Conservation (phyloP, 768 basidiomycete species). For the Phlebiopsis flavidoalba region DNA sequence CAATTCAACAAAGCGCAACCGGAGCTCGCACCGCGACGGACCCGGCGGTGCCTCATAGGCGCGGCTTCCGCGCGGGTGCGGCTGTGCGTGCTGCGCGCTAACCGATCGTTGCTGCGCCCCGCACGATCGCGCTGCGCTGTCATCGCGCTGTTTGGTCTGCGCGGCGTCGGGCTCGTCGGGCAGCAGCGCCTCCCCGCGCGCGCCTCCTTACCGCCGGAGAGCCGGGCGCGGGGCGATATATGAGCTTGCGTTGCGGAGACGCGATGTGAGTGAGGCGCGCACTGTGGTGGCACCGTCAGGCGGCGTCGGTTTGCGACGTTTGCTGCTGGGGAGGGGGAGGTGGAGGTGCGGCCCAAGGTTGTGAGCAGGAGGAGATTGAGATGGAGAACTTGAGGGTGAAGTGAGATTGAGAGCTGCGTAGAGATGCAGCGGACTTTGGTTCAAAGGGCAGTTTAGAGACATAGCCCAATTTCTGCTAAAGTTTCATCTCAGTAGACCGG, state of each 20-base stretch:
- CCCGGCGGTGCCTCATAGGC: constrained; percentile 29
- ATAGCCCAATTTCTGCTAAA: too few relatives aligned
- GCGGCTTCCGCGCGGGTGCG: constrained; percentile 30
- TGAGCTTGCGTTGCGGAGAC: background rate
- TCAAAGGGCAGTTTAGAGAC: too few relatives aligned
- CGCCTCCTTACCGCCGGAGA: too few relatives aligned
- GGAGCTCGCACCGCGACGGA: constrained; percentile 13
- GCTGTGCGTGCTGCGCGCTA: constrained; percentile 19
- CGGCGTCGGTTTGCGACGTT: background rate
- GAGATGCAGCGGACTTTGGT: too few relatives aligned
- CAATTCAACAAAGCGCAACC: constrained; percentile 21
- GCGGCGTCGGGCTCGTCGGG: constrained; percentile 12
- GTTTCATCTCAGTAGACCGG: too few relatives aligned
- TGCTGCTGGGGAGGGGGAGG: background rate
- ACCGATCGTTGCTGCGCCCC: too few relatives aligned
- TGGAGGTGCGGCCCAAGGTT: background rate
- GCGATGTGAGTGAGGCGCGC: background rate
- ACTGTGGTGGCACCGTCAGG: background rate
- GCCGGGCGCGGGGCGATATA: background rate
- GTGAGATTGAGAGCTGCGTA: too few relatives aligned
- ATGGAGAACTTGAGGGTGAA: background rate
- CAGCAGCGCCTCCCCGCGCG: background rate
- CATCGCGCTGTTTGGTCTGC: constrained; percentile 11
- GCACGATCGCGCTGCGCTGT: constrained; percentile 6
- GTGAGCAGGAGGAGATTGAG: background rate